These are phyloP conservation scores for Pseudogymnoascus sp. DNA, from an alignment of 2,329 filamentous ascomycete species.

Conservation along the genomic window DNA sequence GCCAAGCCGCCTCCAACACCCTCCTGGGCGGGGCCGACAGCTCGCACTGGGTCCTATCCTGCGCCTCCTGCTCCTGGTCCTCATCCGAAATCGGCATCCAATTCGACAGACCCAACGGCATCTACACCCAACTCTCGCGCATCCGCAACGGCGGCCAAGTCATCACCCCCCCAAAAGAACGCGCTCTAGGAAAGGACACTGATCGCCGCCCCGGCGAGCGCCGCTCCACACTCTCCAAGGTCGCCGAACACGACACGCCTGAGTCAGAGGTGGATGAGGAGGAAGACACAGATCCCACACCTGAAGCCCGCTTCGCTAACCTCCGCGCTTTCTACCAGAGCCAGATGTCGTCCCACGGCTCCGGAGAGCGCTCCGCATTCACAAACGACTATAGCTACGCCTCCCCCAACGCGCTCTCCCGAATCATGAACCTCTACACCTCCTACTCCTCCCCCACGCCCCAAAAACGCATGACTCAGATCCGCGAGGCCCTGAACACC, in stretches of 20 bases:
- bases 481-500: constrained; percentile 68
- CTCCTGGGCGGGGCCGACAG: constrained; percentile 14
- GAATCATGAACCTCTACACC: constrained; percentile 89
- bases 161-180: constrained; percentile 41
- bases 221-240: not conserved
- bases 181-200: constrained; percentile 7
- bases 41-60: constrained; percentile 70
- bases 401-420: constrained; percentile 73
- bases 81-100: constrained; percentile 82
- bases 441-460: constrained; percentile 32
- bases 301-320: constrained; percentile 64
- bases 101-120: constrained; percentile 82
- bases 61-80: constrained; percentile 88
- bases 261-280: constrained; percentile 22
- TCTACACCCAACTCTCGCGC: constrained; percentile 70
- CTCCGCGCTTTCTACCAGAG: constrained; percentile 74
- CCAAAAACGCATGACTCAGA: constrained; percentile 51
- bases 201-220: not conserved
- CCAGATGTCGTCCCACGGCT: constrained; percentile 59
- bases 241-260: constrained; percentile 16
- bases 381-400: constrained; percentile 48
- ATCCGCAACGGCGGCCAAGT: constrained; percentile 54
- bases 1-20: constrained; percentile 40
- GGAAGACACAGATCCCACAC: constrained; percentile 32
- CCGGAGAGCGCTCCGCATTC: constrained; percentile 48